Evolutionary conservation across 768 basidiomycete species (phyloP), one percentile per base, ranked within the genome.

Genomic region (Tylopilus rubrobrunneus): DNA sequence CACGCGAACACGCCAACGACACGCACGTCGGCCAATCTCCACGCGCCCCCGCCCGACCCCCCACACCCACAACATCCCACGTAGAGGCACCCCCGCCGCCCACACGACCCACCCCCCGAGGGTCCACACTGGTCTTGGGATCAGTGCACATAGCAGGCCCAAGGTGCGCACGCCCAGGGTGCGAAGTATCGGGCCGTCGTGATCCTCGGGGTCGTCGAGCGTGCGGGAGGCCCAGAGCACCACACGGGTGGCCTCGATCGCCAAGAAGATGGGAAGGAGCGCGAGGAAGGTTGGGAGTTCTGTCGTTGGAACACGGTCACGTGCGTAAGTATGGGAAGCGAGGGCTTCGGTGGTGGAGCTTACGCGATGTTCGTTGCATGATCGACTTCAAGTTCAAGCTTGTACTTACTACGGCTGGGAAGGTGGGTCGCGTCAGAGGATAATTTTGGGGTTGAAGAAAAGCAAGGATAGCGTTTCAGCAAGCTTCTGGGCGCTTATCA

Each of bases 31-130:
- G 10, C 28, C 3, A 17, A 44, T n/a, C 11, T 6, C 42, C 12
- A 14, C 42, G 15, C 15, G 25, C 3, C 25, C 54, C 19, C 64
- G 55, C 17, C 59, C 58, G 5, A 66, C 55, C 0, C 67, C 67
- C 23, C 28, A 56, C 0, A 60, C 0, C 62, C 57, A 62, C 2
- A 68, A 28, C 0, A 58, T 1, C 1, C 37, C 65, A 5, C 62
- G 49, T 0, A 44, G 6, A 0, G 58, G 52, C 10, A 49, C 0
- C 29, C 40, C 55, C 9, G 31, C 45, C 0, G 56, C 21, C 19
- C 42, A 41, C 2, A 3, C 29, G 1, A 7, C 7, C 5, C 31
- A 49, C 3, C 0, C 1, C 19, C 47, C 12, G 14, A 60, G 1
- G 2, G 42, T 36, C 59, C 53, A 61, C 0, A 49, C 11, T 0